Conservation (phyloP, 306 rosid species). For the Quercus glauca region DNA sequence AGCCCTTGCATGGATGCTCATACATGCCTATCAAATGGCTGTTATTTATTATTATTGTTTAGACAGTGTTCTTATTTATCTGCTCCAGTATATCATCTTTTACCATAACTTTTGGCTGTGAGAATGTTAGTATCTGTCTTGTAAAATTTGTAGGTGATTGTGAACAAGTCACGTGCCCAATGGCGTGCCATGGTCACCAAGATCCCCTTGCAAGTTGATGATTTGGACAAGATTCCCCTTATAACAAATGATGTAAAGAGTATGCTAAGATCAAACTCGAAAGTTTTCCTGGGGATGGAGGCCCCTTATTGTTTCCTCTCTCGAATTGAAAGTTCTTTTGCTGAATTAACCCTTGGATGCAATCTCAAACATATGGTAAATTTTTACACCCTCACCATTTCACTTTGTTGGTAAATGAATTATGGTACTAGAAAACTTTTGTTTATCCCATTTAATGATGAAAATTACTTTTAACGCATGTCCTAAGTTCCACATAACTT, state of each 20-base stretch:
- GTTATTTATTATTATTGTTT: neutral
- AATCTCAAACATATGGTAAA: slow-evolving; percentile 82
- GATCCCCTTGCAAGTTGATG: slow-evolving; percentile 66
- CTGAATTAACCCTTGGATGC: slow-evolving; percentile 77
- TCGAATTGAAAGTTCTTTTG: slow-evolving; percentile 56
- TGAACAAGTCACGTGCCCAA: slow-evolving; percentile 87
- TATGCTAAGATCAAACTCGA: slow-evolving; percentile 63
- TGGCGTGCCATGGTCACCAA: slow-evolving; percentile 59
- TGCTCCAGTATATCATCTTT: neutral
- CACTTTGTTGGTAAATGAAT: slow-evolving; percentile 13
- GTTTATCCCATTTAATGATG: neutral
- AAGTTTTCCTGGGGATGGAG: slow-evolving; percentile 79
- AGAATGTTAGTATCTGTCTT: neutral
- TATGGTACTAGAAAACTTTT: slow-evolving; percentile 12
- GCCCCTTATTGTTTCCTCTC: slow-evolving; percentile 83
- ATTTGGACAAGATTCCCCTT: slow-evolving; percentile 58
- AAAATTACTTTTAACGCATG: neutral
- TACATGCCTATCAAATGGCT: neutral
- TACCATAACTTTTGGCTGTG: neutral
- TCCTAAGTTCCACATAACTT: neutral
- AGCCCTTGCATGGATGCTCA: neutral
- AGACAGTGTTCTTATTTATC: neutral
- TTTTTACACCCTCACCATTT: neutral
- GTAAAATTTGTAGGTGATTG: slow-evolving; percentile 57
- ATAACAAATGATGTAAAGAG: slow-evolving; percentile 58